Conservation (phyloP, 257 asterid genomes). For the Solanum lignicaule region DNA sequence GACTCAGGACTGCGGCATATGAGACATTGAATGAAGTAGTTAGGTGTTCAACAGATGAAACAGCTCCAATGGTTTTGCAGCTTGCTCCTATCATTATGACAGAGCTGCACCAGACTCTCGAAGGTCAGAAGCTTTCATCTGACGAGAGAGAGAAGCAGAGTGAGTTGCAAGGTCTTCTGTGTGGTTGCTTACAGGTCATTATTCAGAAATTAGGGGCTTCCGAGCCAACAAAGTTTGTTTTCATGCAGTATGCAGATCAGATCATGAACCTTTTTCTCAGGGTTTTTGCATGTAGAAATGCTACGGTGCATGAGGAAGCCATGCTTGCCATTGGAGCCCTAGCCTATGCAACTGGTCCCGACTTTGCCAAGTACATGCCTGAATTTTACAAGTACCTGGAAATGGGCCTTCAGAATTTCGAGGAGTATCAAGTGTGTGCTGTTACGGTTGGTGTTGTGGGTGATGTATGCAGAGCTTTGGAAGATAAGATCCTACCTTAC, state of each 20-base stretch:
- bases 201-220: conserved; percentile 65
- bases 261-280: conserved; percentile 64
- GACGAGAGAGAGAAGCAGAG: conserved; percentile 72
- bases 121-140: conserved; percentile 60
- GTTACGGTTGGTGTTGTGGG: conserved; percentile 89
- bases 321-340: conserved; percentile 91
- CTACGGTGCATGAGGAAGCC: conserved; percentile 91
- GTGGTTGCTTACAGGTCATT: conserved; percentile 76
- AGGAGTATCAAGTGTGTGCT: conserved; percentile 89
- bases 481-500: conserved; percentile 55
- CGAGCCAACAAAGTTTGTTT: conserved; percentile 48
- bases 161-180: conserved; percentile 74
- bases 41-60: conserved; percentile 67
- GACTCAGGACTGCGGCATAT: conserved; percentile 72
- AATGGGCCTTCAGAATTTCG: conserved; percentile 88
- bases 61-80: conserved; percentile 61
- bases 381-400: conserved; percentile 81
- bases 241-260: conserved; percentile 75
- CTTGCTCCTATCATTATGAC: conserved; percentile 70
- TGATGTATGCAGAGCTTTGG: conserved; percentile 82
- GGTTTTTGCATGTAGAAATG: conserved; percentile 74
- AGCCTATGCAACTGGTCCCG: conserved; percentile 63
- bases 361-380: conserved; percentile 66
- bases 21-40: conserved; percentile 85
- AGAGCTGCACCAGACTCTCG: conserved; percentile 72